phyloP scores from a whole-genome alignment of 768 basidiomycete genomes.

The Postia placenta region DNA sequence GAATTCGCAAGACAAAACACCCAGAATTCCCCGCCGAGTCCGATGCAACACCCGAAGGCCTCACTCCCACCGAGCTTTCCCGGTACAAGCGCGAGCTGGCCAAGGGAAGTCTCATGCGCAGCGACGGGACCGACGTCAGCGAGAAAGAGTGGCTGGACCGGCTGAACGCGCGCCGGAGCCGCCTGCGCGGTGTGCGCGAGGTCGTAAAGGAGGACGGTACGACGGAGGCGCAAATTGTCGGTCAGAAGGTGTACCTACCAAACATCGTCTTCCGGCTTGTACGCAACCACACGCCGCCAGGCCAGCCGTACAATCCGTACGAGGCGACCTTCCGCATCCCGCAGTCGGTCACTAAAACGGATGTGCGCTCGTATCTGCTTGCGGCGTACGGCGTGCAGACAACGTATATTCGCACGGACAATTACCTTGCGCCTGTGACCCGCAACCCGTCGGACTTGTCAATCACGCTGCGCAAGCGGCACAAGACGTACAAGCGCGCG shows the following conservation, averaged over 20 bases:
- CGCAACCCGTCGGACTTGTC: constrained; percentile 15
- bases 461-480: constrained; percentile 18
- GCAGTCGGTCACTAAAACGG: constrained; percentile 86
- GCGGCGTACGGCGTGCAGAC: constrained; percentile 85
- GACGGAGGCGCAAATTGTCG: constrained; percentile 53
- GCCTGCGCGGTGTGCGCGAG: constrained; percentile 58
- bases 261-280: constrained; percentile 81
- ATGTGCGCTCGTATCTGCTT: constrained; percentile 79
- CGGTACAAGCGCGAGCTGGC: constrained; percentile 55
- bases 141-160: constrained; percentile 54
- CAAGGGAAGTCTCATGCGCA: constrained; percentile 39
- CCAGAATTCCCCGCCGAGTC: constrained; percentile 32
- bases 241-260: constrained; percentile 83
- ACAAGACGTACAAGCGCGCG: constrained; percentile 81
- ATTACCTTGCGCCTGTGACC: constrained; percentile 59
- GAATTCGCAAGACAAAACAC: constrained; percentile 29
- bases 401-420: constrained; percentile 95
- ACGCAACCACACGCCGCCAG: constrained; percentile 71
- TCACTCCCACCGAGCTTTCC: constrained; percentile 60
- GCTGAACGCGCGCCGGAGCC: constrained; percentile 51
- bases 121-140: constrained; percentile 29
- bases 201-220: constrained; percentile 32
- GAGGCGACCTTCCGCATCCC: constrained; percentile 93
- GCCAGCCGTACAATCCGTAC: constrained; percentile 87
- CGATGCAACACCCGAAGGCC: constrained; percentile 47